Evolutionary conservation across 495 filamentous ascomycete species (phyloP).

Genomic region (Talaromyces proteolyticus): DNA sequence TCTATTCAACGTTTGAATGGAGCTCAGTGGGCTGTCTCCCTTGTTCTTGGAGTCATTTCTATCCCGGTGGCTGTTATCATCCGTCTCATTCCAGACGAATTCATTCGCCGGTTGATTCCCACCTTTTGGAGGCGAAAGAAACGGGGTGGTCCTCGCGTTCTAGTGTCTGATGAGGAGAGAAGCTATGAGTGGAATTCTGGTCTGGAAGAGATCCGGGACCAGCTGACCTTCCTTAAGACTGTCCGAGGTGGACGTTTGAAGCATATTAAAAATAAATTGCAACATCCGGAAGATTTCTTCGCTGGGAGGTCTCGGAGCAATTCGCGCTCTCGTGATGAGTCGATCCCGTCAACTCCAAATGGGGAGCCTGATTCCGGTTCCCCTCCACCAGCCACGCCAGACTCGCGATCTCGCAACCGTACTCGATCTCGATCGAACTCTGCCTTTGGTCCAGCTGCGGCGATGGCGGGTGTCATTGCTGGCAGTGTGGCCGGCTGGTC

Average conservation of each 20-base stretch:
- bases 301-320: slow-evolving; percentile 68
- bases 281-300: slow-evolving; percentile 72
- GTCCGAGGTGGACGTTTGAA: slow-evolving; percentile 81
- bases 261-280: slow-evolving; percentile 76
- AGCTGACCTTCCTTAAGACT: slow-evolving; percentile 69
- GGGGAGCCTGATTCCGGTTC: slow-evolving; percentile 38
- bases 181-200: slow-evolving; percentile 58
- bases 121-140: slow-evolving; percentile 40
- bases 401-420: slow-evolving; percentile 63
- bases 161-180: slow-evolving; percentile 71
- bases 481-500: slow-evolving; percentile 87
- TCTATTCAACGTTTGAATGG: slow-evolving; percentile 55
- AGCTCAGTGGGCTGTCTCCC: slow-evolving; percentile 67
- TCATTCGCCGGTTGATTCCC: slow-evolving; percentile 50
- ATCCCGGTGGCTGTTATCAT: slow-evolving; percentile 68
- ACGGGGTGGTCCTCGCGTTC: slow-evolving; percentile 35
- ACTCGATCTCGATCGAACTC: slow-evolving; percentile 84
- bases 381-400: slow-evolving; percentile 58
- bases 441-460: slow-evolving; percentile 73
- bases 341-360: slow-evolving; percentile 64
- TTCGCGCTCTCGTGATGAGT: slow-evolving; percentile 67
- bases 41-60: slow-evolving; percentile 65
- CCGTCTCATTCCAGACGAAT: slow-evolving; percentile 67
- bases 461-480: slow-evolving; percentile 80
- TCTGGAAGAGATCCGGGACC: slow-evolving; percentile 66